Percentiles rank a stretch among this genome's conserved stretches.
These are phyloP conservation scores for Obba rivulosa DNA, from an alignment of 768 basidiomycete species.

Conservation along the genomic window DNA sequence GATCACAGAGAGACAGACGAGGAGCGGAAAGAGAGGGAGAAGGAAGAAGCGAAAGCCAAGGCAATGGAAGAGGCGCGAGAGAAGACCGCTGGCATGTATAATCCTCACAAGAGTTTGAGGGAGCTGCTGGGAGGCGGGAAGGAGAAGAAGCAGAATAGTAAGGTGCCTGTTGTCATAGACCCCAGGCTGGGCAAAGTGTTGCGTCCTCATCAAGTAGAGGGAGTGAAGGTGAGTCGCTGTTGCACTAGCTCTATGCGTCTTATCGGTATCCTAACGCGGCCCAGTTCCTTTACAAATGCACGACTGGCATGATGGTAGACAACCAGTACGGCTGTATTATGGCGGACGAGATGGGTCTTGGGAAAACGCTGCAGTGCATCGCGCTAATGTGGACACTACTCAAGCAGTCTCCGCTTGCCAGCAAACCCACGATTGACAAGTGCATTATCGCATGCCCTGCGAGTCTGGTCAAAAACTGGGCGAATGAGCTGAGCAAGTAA, in stretches of 20 bases:
- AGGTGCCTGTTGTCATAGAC: conserved; percentile 97
- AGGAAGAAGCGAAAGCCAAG: conserved; percentile 63
- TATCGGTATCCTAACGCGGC: background rate
- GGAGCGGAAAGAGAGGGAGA: conserved; percentile 68
- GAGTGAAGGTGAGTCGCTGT: conserved; percentile 70
- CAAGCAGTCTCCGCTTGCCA: conserved; percentile 88
- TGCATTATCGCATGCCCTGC: conserved; percentile 97
- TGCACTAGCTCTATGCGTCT: background rate
- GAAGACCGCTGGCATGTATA: conserved; percentile 70
- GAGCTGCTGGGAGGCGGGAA: conserved; percentile 68
- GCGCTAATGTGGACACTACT: conserved; percentile 91
- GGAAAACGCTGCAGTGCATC: conserved; percentile 96
- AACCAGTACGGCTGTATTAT: conserved; percentile 96
- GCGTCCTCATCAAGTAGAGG: conserved; percentile 96
- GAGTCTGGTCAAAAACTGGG: conserved; percentile 97
- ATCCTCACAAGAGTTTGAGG: conserved; percentile 90
- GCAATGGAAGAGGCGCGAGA: conserved; percentile 60
- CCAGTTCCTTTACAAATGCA: conserved; percentile 93
- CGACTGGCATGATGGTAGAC: conserved; percentile 88
- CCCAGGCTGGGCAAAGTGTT: conserved; percentile 82
- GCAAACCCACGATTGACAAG: conserved; percentile 89
- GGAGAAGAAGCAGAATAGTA: conserved; percentile 55
- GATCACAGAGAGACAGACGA: conserved; percentile 90
- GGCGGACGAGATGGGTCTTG: conserved; percentile 99
- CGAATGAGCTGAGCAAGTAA: conserved; percentile 81